These are phyloP conservation scores for Desmodesmus armatus DNA, from an alignment of 139 green algal species.

Conservation along the genomic window DNA sequence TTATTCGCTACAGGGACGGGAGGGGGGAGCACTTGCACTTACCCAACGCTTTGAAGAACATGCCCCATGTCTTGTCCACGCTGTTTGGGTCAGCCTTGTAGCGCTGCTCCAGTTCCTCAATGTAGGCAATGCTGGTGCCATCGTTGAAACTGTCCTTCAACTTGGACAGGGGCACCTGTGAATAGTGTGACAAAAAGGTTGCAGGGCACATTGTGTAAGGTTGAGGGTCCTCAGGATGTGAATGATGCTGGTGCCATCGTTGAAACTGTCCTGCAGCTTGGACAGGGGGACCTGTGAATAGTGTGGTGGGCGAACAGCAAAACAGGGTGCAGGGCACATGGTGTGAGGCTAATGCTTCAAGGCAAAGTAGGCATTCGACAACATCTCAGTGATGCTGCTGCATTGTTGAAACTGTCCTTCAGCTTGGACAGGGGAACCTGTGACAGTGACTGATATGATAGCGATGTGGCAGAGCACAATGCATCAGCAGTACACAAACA, in stretches of 20 bases:
- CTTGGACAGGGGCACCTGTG: slow-evolving; percentile 85
- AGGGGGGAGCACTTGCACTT: too few relatives aligned
- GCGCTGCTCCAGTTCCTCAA: slow-evolving; percentile 92
- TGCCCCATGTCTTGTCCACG: slow-evolving; percentile 90
- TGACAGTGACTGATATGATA: too few relatives aligned
- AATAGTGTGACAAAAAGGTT: neutral
- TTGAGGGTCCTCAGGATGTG: slow-evolving; percentile 84
- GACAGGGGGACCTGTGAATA: slow-evolving; percentile 73
- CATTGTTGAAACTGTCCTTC: slow-evolving; percentile 95
- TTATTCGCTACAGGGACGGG: too few relatives aligned
- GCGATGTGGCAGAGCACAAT: too few relatives aligned
- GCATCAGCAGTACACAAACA: too few relatives aligned
- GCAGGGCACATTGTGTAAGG: neutral
- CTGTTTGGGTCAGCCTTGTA: slow-evolving; percentile 83
- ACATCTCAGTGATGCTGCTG: too few relatives aligned
- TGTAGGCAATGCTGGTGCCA: slow-evolving; percentile 86
- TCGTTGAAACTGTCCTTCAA: slow-evolving; percentile 97
- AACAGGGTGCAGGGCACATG: too few relatives aligned
- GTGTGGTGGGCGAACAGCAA: too few relatives aligned
- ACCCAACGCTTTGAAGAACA: slow-evolving; percentile 90
- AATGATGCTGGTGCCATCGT: slow-evolving; percentile 86
- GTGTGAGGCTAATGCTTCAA: too few relatives aligned
- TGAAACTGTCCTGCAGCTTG: slow-evolving; percentile 94
- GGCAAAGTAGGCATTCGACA: slow-evolving; percentile 91
- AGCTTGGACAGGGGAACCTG: slow-evolving; percentile 90